Percentiles rank a stretch among this genome's conserved stretches.
Evolutionary conservation across 305 asterid species (phyloP).

Genomic region (Salvia sclarea): DNA sequence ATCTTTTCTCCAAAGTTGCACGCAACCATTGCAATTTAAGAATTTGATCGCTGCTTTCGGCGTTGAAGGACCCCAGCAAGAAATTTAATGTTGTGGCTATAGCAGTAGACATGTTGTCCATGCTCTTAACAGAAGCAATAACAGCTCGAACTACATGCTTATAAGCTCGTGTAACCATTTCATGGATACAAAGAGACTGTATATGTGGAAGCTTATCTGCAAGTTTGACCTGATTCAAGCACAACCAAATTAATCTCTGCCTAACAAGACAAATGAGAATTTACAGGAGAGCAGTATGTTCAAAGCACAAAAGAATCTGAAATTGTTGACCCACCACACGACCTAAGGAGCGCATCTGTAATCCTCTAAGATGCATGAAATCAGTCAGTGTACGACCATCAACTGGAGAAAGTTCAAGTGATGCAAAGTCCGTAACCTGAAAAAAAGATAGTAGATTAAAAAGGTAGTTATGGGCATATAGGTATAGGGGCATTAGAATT

Average conservation of each 20-base stretch:
- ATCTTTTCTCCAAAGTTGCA: conserved; percentile 66
- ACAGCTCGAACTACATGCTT: conserved; percentile 97
- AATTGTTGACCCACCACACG: conserved; percentile 74
- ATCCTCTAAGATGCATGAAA: conserved; percentile 99
- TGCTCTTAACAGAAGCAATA: conserved; percentile 73
- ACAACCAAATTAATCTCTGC: conserved; percentile 32
- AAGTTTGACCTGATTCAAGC: conserved; percentile 81
- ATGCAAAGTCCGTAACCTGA: conserved; percentile 98
- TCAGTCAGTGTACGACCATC: conserved; percentile 98
- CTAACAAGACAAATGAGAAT: conserved; percentile 19
- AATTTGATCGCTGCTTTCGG: conserved; percentile 48
- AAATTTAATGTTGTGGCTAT: conserved; percentile 81
- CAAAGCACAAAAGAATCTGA: conserved; percentile 18
- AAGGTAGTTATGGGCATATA: conserved; percentile 20
- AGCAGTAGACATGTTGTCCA: conserved; percentile 65
- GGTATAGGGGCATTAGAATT: conserved; percentile 20
- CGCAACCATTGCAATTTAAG: conserved; percentile 79
- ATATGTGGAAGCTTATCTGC: conserved; percentile 98
- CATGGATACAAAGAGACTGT: conserved; percentile 97
- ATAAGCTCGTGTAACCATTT: conserved; percentile 98
- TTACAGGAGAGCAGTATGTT: conserved; percentile 2
- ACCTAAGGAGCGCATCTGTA: conserved; percentile 93
- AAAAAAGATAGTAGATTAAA: conserved; percentile 22
- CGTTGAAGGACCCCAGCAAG: conserved; percentile 71
- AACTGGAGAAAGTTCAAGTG: conserved; percentile 99